Evolutionary conservation across 257 asterid species (phyloP), one percentile per base, ranked within the genome.

Genomic region (Solanum sparsipilum): DNA sequence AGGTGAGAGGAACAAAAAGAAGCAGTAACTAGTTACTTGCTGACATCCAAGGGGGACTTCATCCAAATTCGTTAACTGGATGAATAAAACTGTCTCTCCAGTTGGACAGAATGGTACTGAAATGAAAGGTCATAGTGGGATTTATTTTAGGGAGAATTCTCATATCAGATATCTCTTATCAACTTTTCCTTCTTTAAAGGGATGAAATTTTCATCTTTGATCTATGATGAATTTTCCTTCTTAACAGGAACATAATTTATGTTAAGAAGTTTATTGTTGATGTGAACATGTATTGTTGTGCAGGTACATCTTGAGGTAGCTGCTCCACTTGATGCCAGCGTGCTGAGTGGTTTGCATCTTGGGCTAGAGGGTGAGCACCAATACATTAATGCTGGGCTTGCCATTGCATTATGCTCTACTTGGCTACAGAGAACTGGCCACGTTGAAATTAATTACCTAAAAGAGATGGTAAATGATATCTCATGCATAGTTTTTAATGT

Each of bases 341-440:
- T 93, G 79, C 92, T 96, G 85, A 92, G 95, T 86, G 94, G 96
- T 84, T 73, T 84, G 86, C 93, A 94, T 92, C 98, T 97, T 87
- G 99, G 99, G 86, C 98, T 97, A 34, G 98, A 93, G 86, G 99
- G 99, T 72, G 98, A 97, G 89, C 99, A 97, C 92, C 99, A 97
- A 88, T 96, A 92, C 88, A 34, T 93, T 72, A 97, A 97, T 93
- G 99, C 99, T 88, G 99, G 97, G 72, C 99, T 97, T 87, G 98
- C 99, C 86, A 75, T 95, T 91, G 98, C 99, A 82, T 87, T 97
- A 86, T 94, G 99, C 93, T 93, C 98, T 87, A 95, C 98, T 87
- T 97, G 99, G 99, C 98, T 97, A 90, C 98, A 94, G 88, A 92
- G 91, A 91, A 93, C 98, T 21, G 98, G 98, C 88, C 97, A 90